phyloP scores from a whole-genome alignment of 441 rosid genomes.

The Omphalea diandra region DNA sequence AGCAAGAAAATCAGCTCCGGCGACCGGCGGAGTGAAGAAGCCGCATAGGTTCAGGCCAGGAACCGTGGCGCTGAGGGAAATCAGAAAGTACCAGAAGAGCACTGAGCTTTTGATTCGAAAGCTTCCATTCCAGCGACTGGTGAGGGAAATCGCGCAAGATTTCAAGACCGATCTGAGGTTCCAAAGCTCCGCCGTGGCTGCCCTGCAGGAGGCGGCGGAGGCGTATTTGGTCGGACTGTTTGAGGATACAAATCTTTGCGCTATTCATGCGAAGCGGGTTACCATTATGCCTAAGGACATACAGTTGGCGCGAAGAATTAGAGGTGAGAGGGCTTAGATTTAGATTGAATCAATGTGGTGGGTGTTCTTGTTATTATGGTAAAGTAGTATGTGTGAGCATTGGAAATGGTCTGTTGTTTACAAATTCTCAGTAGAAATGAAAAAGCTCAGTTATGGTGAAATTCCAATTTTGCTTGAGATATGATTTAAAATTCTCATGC shows the following conservation, averaged over 20 bases:
- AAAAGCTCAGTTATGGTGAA: too few relatives aligned
- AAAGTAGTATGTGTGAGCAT: too few relatives aligned
- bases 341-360: too few relatives aligned
- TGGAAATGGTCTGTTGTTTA: too few relatives aligned
- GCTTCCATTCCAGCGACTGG: slow-evolving; percentile 59
- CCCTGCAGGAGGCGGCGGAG: slow-evolving; percentile 70
- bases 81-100: slow-evolving; percentile 60
- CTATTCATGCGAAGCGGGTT: slow-evolving; percentile 69
- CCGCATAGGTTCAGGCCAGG: slow-evolving; percentile 64
- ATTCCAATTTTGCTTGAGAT: too few relatives aligned
- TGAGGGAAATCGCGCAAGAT: slow-evolving; percentile 68
- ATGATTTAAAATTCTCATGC: too few relatives aligned
- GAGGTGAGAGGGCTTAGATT: slow-evolving; percentile 67
- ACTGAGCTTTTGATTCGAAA: slow-evolving; percentile 62
- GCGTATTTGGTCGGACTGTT: slow-evolving; percentile 67
- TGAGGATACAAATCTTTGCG: slow-evolving; percentile 68
- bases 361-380: too few relatives aligned
- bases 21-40: slow-evolving; percentile 70
- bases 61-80: slow-evolving; percentile 58
- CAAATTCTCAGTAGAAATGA: too few relatives aligned
- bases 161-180: slow-evolving; percentile 67
- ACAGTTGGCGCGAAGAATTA: slow-evolving; percentile 59
- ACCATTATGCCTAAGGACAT: slow-evolving; percentile 73
- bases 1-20: slow-evolving; percentile 62
- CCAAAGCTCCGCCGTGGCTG: slow-evolving; percentile 69